These are phyloP conservation scores for Russula compacta DNA, from an alignment of 768 basidiomycete genomes.

Conservation along the genomic window DNA sequence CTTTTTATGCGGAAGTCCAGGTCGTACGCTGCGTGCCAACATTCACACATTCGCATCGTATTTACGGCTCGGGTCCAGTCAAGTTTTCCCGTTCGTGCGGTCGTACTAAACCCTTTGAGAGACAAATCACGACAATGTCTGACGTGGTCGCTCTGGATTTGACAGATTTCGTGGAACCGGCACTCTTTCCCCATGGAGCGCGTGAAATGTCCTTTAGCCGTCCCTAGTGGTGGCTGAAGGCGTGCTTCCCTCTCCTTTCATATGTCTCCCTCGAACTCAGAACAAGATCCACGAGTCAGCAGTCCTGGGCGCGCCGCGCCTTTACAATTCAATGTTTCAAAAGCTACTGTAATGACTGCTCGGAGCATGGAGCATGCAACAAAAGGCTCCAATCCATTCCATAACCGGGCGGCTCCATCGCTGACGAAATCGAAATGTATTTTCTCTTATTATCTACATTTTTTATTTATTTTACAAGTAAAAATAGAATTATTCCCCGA, in stretches of 20 bases:
- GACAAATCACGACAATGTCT: conserved; percentile 6
- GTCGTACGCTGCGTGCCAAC: neutral
- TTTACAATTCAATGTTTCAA: neutral
- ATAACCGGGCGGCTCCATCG: neutral
- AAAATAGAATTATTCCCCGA: neutral
- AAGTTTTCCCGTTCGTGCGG: neutral
- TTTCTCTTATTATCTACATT: neutral
- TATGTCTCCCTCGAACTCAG: neutral
- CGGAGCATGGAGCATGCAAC: neutral
- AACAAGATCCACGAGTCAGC: neutral
- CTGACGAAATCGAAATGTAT: neutral
- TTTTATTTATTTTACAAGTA: neutral
- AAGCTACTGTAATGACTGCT: neutral
- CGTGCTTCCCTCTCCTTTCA: neutral
- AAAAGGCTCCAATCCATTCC: neutral
- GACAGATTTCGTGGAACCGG: conserved; percentile 9
- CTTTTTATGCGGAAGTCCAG: conserved; percentile 2
- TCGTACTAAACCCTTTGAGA: neutral
- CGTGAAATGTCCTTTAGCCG: neutral
- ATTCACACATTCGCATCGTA: neutral
- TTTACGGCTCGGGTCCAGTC: conserved; percentile 1
- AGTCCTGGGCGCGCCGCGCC: neutral
- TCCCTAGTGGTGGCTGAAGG: neutral
- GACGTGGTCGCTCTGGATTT: conserved; percentile 14
- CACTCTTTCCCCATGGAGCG: conserved; percentile 14